Percentiles rank a stretch among this genome's conserved stretches.
phyloP scores from a whole-genome alignment of 495 filamentous ascomycete genomes.

The Daldinia caldariorum region DNA sequence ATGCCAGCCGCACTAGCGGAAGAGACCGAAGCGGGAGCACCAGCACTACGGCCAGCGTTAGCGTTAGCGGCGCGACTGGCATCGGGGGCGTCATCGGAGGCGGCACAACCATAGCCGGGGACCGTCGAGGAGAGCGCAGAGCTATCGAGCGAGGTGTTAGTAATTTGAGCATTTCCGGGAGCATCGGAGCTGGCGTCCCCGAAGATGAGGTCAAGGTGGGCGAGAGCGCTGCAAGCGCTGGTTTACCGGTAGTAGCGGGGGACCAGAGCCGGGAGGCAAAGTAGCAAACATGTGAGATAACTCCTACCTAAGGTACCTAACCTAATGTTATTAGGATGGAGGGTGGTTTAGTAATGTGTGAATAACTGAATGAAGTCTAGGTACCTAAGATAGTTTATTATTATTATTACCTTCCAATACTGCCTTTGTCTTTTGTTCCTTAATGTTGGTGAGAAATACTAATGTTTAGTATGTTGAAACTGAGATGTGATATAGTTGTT shows the following conservation, averaged over 20 bases:
- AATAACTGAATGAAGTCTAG: slow-evolving; percentile 18
- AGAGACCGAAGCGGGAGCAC: slow-evolving; percentile 55
- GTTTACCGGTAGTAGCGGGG: slow-evolving; percentile 34
- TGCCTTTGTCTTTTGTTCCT: neutral
- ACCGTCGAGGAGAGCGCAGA: slow-evolving; percentile 46
- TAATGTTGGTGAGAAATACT: too few relatives aligned
- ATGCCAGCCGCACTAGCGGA: slow-evolving; percentile 51
- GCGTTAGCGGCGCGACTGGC: slow-evolving; percentile 40
- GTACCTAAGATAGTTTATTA: too few relatives aligned
- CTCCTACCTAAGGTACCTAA: too few relatives aligned
- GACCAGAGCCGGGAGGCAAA: slow-evolving; percentile 28
- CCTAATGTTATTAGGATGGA: neutral
- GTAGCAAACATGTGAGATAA: slow-evolving; percentile 15
- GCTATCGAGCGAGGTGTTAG: slow-evolving; percentile 47
- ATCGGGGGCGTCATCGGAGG: slow-evolving; percentile 34
- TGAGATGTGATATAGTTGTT: too few relatives aligned
- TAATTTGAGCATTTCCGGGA: slow-evolving; percentile 49
- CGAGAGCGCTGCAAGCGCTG: slow-evolving; percentile 65
- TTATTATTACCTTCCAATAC: neutral
- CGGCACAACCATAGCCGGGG: slow-evolving; percentile 39
- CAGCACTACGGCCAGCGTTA: slow-evolving; percentile 46
- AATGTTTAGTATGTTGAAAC: too few relatives aligned
- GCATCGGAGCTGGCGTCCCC: slow-evolving; percentile 55
- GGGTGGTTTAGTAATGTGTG: neutral
- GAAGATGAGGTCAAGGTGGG: slow-evolving; percentile 64